phyloP scores from a whole-genome alignment of 805 yeast genomes.

The Candida sithepensis region DNA sequence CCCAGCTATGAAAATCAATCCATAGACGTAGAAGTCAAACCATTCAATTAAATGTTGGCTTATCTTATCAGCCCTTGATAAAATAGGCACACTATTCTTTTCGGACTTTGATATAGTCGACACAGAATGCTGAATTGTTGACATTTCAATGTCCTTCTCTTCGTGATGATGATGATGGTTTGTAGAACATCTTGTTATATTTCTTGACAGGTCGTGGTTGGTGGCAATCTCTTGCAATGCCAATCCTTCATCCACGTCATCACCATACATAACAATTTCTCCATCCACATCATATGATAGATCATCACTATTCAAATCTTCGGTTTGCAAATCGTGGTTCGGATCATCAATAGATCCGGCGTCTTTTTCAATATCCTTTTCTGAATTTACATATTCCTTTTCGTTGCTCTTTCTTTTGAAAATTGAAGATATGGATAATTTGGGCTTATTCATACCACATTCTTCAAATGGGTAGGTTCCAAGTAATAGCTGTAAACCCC shows the following conservation, averaged over 20 bases:
- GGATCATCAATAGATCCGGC: conserved; percentile 7
- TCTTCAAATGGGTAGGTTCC: conserved; percentile 21
- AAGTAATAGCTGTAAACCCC: conserved; percentile 36
- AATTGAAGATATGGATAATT: background rate
- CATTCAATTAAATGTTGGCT: conserved; percentile 26
- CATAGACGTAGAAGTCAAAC: conserved; percentile 55
- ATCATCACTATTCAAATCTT: background rate
- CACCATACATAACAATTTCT: background rate
- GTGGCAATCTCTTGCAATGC: conserved; percentile 22
- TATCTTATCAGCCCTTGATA: background rate
- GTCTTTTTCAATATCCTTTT: background rate
- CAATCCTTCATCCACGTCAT: conserved; percentile 27
- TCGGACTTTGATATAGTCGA: background rate
- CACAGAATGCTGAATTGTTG: background rate
- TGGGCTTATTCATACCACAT: background rate
- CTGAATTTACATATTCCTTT: background rate
- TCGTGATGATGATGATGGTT: background rate
- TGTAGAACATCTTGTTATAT: conserved; percentile 2
- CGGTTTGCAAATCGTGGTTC: background rate
- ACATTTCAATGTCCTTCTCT: background rate
- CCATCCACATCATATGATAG: background rate
- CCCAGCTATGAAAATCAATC: conserved; percentile 47
- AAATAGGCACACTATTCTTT: background rate
- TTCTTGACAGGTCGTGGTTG: conserved; percentile 15
- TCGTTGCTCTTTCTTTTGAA: conserved; percentile 4